Base-by-base conservation (phyloP, 2,329 filamentous ascomycete genomes). In the Plenodomus tracheiphilus region DNA sequence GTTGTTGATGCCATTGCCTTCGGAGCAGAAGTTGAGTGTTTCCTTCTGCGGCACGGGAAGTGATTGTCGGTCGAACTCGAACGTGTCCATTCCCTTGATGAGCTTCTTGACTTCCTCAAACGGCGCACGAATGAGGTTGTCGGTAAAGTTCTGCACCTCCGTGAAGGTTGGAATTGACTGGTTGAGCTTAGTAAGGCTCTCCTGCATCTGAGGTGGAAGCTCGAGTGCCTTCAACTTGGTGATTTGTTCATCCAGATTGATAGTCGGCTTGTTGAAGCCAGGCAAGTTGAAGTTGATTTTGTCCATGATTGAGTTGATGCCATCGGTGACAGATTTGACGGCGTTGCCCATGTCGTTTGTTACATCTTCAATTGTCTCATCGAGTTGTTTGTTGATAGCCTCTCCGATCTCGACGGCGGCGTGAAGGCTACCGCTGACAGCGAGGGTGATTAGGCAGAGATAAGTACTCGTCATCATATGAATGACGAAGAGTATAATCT, bases 401-500 rank as follows among this genome's bases (percentile, higher is more conserved):
- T 86, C 78, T 41, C 85, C 78, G 54, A 87, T 75, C 43, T 80
- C 75, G 43, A 88, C 75, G 15, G 83, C 89, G 38, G 86, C 85
- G 43, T 90, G 85, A 43, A 97, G 77, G 62, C 85, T 89, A 54
- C 91, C 91, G 55, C 88, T 84, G 47, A 97, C 81, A 40, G 91
- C 85, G 55, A 96, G 83, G 22, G 89, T 89, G 67, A 95, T 89
- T 43, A 99, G 81, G 67, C 94, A 99, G 58, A 91, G 81, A 67
- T 96, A 97, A 15, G 91, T 97, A 42, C 86, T 87, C 38, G 90
- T 92, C 74, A 96, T 82, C 75, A 97, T 87, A 71, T 95, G 90
- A 76, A 99, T 91, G 69, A 91, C 84, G 74, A 97, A 99, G 57
- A 97, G 79, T 54, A 97, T 86, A 45, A 97, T 86, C 68, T 88